Evolutionary conservation across 2,329 filamentous ascomycete genomes (phyloP), one percentile per base, ranked within the genome.

Genomic region (Penicillium sp.): DNA sequence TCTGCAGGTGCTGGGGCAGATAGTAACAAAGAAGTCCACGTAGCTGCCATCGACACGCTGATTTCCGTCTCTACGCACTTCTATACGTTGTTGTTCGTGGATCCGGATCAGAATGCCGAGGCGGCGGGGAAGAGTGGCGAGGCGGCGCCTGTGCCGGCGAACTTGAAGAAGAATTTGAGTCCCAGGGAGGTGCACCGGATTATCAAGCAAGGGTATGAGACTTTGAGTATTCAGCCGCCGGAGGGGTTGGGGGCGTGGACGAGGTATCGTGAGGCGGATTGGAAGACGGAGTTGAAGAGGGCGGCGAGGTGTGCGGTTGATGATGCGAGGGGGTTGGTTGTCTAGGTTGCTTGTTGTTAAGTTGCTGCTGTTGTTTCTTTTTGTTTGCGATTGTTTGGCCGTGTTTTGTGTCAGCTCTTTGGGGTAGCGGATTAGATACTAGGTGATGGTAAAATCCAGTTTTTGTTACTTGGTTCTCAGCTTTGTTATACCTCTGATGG

Each of bases 121-220:
- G n/a, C n/a, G n/a, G n/a, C n/a, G n/a, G n/a, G n/a, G n/a, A n/a
- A n/a, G n/a, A n/a, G n/a, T n/a, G n/a, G n/a, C n/a, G n/a, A n/a
- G n/a, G n/a, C n/a, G n/a, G n/a, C 46, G 40, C 53, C 58, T 17
- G 54, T 58, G 33, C 51, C 63, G 29, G 54, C 67, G 9, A 59
- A 57, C 32, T 56, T 68, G 57, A 78, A 80, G 53, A 85, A 82
- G 61, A 82, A 86, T 58, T 72, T 96, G 52, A 95, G 87, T 51
- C 89, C 85, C 33, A 77, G 81, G 43, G 87, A 96, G 66, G 89
- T 98, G 33, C 84, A 85, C 38, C 85, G 87, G 57, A 87, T 96
- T 26, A 97, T 98, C 68, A 95, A 95, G 72, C 86, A 94, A 67
- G 93, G 93, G 0, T 97, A 97, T 63, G 91, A 97, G 69, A 95